phyloP scores from a whole-genome alignment of 2,329 filamentous ascomycete genomes.

The Claviceps maximensis region DNA sequence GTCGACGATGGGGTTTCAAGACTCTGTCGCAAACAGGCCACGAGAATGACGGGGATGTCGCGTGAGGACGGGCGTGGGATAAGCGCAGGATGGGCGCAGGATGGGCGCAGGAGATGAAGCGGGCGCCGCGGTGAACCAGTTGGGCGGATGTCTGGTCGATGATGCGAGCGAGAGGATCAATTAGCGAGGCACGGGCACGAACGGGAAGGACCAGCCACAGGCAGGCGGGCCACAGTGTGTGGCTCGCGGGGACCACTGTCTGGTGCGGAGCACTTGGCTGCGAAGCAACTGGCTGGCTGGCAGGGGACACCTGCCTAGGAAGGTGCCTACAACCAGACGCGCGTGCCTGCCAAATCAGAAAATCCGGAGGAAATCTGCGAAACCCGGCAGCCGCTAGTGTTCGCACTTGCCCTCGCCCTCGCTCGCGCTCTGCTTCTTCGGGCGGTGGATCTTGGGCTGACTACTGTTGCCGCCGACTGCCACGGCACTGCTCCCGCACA shows the following conservation, averaged over 20 bases:
- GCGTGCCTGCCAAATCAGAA: no score
- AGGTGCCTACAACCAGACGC: no score
- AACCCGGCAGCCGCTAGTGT: no score
- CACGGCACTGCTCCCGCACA: no score
- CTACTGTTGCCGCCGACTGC: background rate
- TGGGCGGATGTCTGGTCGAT: conserved; percentile 1
- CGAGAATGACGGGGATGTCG: conserved; percentile 1
- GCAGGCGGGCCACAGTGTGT: background rate
- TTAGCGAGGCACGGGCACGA: background rate
- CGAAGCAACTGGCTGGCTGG: no score
- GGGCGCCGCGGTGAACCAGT: conserved; percentile 1
- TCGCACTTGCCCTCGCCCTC: no score
- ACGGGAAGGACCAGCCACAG: background rate
- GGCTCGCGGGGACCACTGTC: no score
- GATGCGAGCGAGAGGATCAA: conserved; percentile 3
- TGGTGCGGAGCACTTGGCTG: no score
- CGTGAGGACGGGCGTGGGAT: background rate
- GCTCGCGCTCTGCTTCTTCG: no score
- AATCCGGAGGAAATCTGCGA: no score
- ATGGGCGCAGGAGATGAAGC: background rate
- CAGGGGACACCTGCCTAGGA: no score
- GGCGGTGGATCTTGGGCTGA: background rate
- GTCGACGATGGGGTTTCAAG: background rate
- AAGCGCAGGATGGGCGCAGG: background rate
- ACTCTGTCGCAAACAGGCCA: background rate